These are phyloP conservation scores for Fermentozyma sake DNA, from an alignment of 1,139 yeast species.

Conservation along the genomic window DNA sequence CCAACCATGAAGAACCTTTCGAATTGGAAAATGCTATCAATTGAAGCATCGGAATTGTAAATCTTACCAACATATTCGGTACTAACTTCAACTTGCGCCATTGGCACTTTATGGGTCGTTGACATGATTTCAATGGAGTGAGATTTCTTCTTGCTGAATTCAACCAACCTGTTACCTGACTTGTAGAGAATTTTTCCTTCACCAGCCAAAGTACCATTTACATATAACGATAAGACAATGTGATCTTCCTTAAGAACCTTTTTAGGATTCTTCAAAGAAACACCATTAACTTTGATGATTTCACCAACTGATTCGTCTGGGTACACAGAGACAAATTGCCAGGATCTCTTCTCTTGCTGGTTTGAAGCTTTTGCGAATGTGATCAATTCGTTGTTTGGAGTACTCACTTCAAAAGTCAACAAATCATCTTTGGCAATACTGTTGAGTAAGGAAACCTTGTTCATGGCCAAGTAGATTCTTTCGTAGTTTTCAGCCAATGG, in stretches of 20 bases:
- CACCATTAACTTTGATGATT: slow-evolving; percentile 54
- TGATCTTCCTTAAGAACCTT: slow-evolving; percentile 44
- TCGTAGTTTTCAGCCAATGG: slow-evolving; percentile 59
- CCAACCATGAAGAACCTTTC: slow-evolving; percentile 42
- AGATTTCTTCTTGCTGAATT: slow-evolving; percentile 33
- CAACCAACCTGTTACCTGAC: slow-evolving; percentile 38
- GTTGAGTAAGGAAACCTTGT: slow-evolving; percentile 41
- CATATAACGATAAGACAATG: slow-evolving; percentile 54
- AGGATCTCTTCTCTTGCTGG: slow-evolving; percentile 46
- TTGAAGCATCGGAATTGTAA: slow-evolving; percentile 57
- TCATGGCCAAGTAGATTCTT: slow-evolving; percentile 54
- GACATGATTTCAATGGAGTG: slow-evolving; percentile 35
- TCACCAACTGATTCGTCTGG: slow-evolving; percentile 76
- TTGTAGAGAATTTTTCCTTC: slow-evolving; percentile 45
- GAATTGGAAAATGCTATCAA: slow-evolving; percentile 57
- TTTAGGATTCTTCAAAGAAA: slow-evolving; percentile 33
- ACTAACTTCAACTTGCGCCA: slow-evolving; percentile 53
- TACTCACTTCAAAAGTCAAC: slow-evolving; percentile 46
- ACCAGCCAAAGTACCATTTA: slow-evolving; percentile 62
- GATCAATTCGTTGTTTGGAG: slow-evolving; percentile 44
- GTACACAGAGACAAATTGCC: slow-evolving; percentile 78
- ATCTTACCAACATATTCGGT: slow-evolving; percentile 69
- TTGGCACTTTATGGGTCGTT: slow-evolving; percentile 28
- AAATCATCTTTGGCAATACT: slow-evolving; percentile 33
- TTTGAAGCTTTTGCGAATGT: slow-evolving; percentile 67